phyloP scores from a whole-genome alignment of 257 asterid species.

The Solanum neorickii region DNA sequence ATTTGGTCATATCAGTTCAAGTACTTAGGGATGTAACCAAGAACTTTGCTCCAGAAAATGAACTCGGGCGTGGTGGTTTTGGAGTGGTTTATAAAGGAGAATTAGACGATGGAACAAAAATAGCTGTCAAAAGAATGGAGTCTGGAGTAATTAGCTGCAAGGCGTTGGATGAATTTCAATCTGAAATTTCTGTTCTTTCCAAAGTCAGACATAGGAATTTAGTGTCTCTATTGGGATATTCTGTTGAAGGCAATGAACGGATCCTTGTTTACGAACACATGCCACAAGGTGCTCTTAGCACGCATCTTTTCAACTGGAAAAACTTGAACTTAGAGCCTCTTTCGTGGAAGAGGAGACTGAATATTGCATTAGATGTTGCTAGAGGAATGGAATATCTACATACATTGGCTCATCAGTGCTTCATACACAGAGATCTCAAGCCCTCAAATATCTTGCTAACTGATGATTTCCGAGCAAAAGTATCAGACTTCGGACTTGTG shows the following conservation, averaged over 20 bases:
- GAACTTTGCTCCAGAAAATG: slow-evolving; percentile 70
- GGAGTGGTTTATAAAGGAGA: slow-evolving; percentile 87
- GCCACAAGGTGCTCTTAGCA: slow-evolving; percentile 85
- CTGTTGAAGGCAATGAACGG: slow-evolving; percentile 58
- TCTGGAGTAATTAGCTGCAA: slow-evolving; percentile 53
- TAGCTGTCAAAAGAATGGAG: slow-evolving; percentile 93
- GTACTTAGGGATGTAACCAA: slow-evolving; percentile 69
- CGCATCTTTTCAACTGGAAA: slow-evolving; percentile 77
- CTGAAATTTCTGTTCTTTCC: slow-evolving; percentile 76
- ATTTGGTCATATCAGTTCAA: slow-evolving; percentile 65
- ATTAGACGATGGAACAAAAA: slow-evolving; percentile 71
- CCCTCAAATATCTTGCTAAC: slow-evolving; percentile 75
- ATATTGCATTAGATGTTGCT: slow-evolving; percentile 85
- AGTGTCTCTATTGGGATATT: slow-evolving; percentile 79
- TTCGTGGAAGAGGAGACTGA: slow-evolving; percentile 79
- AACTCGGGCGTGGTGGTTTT: slow-evolving; percentile 91
- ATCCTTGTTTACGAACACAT: slow-evolving; percentile 72
- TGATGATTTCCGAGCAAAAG: slow-evolving; percentile 75
- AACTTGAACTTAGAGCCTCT: slow-evolving; percentile 60
- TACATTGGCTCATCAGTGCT: slow-evolving; percentile 65
- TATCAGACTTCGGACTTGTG: slow-evolving; percentile 89
- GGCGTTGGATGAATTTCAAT: slow-evolving; percentile 62
- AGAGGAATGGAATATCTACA: slow-evolving; percentile 84
- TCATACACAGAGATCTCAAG: slow-evolving; percentile 78
- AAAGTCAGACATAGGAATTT: slow-evolving; percentile 86